These are phyloP conservation scores for Aspergillus luchuensis DNA, from an alignment of 2,329 filamentous ascomycete species.

Conservation along the genomic window DNA sequence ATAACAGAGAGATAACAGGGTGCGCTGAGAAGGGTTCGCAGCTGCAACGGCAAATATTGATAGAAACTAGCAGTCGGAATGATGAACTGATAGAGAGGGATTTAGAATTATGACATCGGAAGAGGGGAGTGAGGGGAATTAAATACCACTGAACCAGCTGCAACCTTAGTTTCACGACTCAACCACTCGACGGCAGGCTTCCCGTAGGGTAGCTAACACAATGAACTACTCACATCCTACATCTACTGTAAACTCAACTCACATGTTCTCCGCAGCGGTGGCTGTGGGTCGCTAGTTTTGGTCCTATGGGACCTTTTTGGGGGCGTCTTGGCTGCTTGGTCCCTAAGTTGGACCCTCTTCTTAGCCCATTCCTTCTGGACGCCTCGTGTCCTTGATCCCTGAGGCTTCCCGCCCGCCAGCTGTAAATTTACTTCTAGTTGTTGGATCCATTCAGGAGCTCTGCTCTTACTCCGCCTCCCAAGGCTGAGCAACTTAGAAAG, in stretches of 20 bases:
- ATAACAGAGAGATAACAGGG: too few relatives aligned
- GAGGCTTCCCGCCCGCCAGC: background rate
- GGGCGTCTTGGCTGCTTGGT: background rate
- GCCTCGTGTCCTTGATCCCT: background rate
- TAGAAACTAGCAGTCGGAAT: background rate
- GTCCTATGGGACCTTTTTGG: background rate
- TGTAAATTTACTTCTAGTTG: too few relatives aligned
- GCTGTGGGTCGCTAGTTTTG: background rate
- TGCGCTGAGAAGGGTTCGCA: too few relatives aligned
- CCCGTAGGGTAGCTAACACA: background rate
- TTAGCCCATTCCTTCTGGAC: background rate
- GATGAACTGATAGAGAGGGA: background rate
- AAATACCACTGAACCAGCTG: conserved; percentile 3
- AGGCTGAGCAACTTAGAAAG: background rate
- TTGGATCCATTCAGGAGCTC: background rate
- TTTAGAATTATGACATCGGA: background rate
- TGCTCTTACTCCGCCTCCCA: background rate
- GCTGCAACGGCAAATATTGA: too few relatives aligned
- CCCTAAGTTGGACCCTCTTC: background rate
- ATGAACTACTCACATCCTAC: too few relatives aligned
- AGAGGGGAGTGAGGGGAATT: conserved; percentile 9
- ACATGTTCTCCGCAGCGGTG: conserved; percentile 1
- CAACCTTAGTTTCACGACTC: background rate
- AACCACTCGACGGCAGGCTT: background rate
- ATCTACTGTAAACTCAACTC: background rate